Evolutionary conservation across 1,284 basidiomycete genomes (phyloP).

Genomic region (Austroboletus novae-zelandiae): DNA sequence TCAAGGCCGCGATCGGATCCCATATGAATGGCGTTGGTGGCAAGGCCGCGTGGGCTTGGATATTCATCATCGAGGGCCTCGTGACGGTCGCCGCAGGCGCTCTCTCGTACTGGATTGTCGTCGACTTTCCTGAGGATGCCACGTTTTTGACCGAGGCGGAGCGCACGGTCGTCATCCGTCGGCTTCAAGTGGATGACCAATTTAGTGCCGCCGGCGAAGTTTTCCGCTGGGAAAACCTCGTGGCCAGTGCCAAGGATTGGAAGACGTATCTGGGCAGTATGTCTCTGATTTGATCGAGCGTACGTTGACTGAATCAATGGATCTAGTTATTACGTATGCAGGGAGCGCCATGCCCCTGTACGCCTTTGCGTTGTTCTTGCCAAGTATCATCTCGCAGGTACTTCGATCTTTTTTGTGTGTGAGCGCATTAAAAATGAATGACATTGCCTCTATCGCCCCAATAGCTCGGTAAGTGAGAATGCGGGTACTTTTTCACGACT

Average conservation of each 20-base stretch:
- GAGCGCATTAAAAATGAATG: background rate
- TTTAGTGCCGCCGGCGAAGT: slow-evolving; percentile 71
- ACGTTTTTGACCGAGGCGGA: slow-evolving; percentile 72
- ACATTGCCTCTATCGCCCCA: background rate
- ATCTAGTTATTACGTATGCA: slow-evolving; percentile 53
- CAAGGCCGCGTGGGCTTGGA: slow-evolving; percentile 68
- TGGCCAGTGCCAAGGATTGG: slow-evolving; percentile 62
- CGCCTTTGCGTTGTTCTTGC: slow-evolving; percentile 71
- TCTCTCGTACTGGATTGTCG: slow-evolving; percentile 73
- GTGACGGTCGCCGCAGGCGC: slow-evolving; percentile 63
- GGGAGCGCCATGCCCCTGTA: slow-evolving; percentile 66
- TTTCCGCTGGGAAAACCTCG: slow-evolving; percentile 60
- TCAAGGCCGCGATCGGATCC: slow-evolving; percentile 56
- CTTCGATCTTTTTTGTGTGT: slow-evolving; percentile 7
- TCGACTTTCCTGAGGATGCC: slow-evolving; percentile 80
- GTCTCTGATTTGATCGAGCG: slow-evolving; percentile 9
- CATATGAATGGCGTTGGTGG: slow-evolving; percentile 68
- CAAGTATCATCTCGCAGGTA: slow-evolving; percentile 68
- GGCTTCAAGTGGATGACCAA: slow-evolving; percentile 69
- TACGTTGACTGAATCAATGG: background rate
- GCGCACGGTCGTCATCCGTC: slow-evolving; percentile 61
- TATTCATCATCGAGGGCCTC: slow-evolving; percentile 69
- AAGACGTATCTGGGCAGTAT: slow-evolving; percentile 71
- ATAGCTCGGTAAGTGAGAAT: slow-evolving; percentile 46
- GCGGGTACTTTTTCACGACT: slow-evolving; percentile 18